Evolutionary conservation across 2,329 filamentous ascomycete species (phyloP).

Genomic region (Aspergillus hiratsukae): DNA sequence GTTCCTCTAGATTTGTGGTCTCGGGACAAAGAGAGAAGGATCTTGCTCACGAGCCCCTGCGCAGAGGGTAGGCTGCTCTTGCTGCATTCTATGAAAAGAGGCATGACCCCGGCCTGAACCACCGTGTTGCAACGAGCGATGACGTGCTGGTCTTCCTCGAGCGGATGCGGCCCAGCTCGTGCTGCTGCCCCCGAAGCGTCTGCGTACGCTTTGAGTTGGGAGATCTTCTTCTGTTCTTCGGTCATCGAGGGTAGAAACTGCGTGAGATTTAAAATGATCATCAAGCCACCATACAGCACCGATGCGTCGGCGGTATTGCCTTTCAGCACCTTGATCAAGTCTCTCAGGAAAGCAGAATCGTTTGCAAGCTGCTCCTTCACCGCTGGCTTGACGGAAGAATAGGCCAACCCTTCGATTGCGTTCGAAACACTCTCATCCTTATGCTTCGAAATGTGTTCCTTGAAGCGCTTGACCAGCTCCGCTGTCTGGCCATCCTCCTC

Average conservation of each 20-base stretch:
- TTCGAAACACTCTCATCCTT: slow-evolving; percentile 59
- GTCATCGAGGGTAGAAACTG: slow-evolving; percentile 71
- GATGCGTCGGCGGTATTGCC: slow-evolving; percentile 59
- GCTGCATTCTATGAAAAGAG: slow-evolving; percentile 70
- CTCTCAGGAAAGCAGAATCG: slow-evolving; percentile 64
- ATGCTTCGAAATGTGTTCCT: slow-evolving; percentile 40
- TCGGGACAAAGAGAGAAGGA: slow-evolving; percentile 72
- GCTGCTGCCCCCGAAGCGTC: slow-evolving; percentile 74
- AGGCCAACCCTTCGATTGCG: slow-evolving; percentile 86
- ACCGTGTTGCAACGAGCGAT: slow-evolving; percentile 69
- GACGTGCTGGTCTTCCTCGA: slow-evolving; percentile 74
- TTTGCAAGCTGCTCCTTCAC: slow-evolving; percentile 76
- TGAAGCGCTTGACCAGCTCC: slow-evolving; percentile 53
- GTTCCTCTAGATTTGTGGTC: slow-evolving; percentile 69
- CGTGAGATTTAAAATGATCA: slow-evolving; percentile 80
- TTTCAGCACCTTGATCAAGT: slow-evolving; percentile 53
- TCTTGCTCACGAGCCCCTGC: slow-evolving; percentile 64
- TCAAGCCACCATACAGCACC: slow-evolving; percentile 78
- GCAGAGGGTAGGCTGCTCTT: slow-evolving; percentile 68
- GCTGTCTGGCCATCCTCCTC: slow-evolving; percentile 45
- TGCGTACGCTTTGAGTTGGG: slow-evolving; percentile 89
- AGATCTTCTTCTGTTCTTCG: slow-evolving; percentile 89
- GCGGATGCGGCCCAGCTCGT: slow-evolving; percentile 53
- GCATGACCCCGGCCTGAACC: slow-evolving; percentile 72
- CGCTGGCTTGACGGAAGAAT: slow-evolving; percentile 77